phyloP scores from a whole-genome alignment of 2,329 filamentous ascomycete species.

The Neodidymelliopsis sp. region DNA sequence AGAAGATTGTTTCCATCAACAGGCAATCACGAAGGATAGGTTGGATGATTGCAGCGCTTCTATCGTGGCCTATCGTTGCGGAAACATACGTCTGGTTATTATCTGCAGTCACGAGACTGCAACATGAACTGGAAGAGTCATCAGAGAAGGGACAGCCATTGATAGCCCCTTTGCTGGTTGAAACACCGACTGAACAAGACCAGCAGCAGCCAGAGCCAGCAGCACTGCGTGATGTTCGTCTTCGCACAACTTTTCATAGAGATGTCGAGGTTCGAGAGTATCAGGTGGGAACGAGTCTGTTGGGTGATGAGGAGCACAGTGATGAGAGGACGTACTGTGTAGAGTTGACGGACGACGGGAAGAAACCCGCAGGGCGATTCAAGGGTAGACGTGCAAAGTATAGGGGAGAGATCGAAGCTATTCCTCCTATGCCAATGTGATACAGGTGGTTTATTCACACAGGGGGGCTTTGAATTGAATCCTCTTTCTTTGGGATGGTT shows the following conservation, averaged over 20 bases:
- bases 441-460: too few relatives aligned
- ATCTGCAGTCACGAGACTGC: not conserved
- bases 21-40: not conserved
- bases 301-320: not conserved
- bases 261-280: not conserved
- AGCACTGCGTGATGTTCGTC: not conserved
- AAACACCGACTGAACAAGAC: not conserved
- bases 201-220: not conserved
- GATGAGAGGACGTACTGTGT: not conserved
- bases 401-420: not conserved
- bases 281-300: not conserved
- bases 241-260: not conserved
- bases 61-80: not conserved
- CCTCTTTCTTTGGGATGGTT: too few relatives aligned
- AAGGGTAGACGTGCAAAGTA: not conserved
- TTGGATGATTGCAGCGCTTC: not conserved
- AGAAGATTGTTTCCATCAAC: slow-evolving; percentile 1
- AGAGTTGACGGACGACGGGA: not conserved
- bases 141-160: not conserved
- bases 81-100: not conserved
- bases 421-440: not conserved
- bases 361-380: not conserved
- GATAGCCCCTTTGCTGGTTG: too few relatives aligned
- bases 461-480: too few relatives aligned
- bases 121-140: not conserved